phyloP scores from a whole-genome alignment of 2,329 filamentous ascomycete species.

The Pyricularia grisea region DNA sequence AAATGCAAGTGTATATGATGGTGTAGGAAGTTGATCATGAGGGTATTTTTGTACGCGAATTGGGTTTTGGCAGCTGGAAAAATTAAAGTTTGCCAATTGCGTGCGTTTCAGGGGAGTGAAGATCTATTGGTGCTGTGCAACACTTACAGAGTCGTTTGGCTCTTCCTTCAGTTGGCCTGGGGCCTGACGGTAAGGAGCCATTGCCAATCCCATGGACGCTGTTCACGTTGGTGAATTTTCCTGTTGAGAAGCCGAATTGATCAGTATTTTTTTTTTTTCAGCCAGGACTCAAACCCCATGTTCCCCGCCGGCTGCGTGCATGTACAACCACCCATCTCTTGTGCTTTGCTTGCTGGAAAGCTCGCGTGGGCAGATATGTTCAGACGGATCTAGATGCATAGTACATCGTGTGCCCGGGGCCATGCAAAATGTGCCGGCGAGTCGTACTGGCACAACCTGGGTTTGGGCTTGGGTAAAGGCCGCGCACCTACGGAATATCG shows the following conservation, averaged over 20 bases:
- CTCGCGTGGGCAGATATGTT: neutral
- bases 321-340: neutral
- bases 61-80: neutral
- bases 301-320: slow-evolving; percentile 1
- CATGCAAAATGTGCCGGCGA: slow-evolving; percentile 2
- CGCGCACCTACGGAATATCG: neutral
- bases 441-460: slow-evolving; percentile 4
- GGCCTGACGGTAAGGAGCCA: slow-evolving; percentile 35
- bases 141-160: slow-evolving; percentile 31
- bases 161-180: slow-evolving; percentile 33
- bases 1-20: slow-evolving; percentile 5
- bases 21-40: neutral
- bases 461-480: neutral
- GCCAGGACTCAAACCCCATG: too few relatives aligned
- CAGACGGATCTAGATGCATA: neutral
- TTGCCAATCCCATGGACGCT: slow-evolving; percentile 29
- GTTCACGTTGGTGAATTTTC: neutral
- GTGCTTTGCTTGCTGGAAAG: neutral
- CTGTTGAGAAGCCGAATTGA: neutral
- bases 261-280: neutral
- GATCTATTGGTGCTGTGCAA: slow-evolving; percentile 11
- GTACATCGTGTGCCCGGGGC: slow-evolving; percentile 2
- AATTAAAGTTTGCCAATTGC: neutral
- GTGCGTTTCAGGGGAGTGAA: neutral
- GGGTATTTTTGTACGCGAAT: neutral